phyloP scores from a whole-genome alignment of 805 yeast species.

The Metschnikowia similis region DNA sequence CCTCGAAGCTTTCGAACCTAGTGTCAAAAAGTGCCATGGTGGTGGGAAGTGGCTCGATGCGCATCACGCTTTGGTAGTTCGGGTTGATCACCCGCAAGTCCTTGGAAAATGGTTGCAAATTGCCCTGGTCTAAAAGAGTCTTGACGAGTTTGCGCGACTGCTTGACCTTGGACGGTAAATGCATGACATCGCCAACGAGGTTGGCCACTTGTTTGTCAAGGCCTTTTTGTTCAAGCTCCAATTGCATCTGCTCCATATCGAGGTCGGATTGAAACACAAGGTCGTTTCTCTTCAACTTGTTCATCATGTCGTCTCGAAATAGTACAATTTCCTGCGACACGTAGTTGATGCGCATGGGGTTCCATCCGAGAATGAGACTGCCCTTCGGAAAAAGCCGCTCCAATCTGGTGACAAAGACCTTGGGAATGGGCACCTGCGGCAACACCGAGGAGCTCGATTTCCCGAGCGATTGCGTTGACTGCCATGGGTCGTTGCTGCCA shows the following conservation, averaged over 20 bases:
- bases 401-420: constrained; percentile 64
- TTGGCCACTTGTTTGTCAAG: constrained; percentile 20
- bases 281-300: constrained; percentile 67
- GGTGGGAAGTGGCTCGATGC: constrained; percentile 77
- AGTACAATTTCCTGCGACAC: constrained; percentile 79
- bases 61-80: constrained; percentile 64
- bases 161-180: constrained; percentile 41
- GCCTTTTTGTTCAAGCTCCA: constrained; percentile 18
- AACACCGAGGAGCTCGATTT: constrained; percentile 29
- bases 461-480: constrained; percentile 63
- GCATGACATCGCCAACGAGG: constrained; percentile 17
- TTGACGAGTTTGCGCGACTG: constrained; percentile 71
- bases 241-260: constrained; percentile 24
- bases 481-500: constrained; percentile 94
- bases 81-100: constrained; percentile 61
- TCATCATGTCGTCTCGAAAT: constrained; percentile 67
- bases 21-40: constrained; percentile 61
- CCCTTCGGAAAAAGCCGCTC: constrained; percentile 40
- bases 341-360: constrained; percentile 76
- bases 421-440: constrained; percentile 73
- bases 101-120: constrained; percentile 72
- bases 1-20: constrained; percentile 64
- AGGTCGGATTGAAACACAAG: constrained; percentile 47
- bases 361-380: constrained; percentile 46
- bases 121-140: constrained; percentile 84